Evolutionary conservation across 2,329 filamentous ascomycete species (phyloP).

Genomic region (Ceratocystis lukuohia): DNA sequence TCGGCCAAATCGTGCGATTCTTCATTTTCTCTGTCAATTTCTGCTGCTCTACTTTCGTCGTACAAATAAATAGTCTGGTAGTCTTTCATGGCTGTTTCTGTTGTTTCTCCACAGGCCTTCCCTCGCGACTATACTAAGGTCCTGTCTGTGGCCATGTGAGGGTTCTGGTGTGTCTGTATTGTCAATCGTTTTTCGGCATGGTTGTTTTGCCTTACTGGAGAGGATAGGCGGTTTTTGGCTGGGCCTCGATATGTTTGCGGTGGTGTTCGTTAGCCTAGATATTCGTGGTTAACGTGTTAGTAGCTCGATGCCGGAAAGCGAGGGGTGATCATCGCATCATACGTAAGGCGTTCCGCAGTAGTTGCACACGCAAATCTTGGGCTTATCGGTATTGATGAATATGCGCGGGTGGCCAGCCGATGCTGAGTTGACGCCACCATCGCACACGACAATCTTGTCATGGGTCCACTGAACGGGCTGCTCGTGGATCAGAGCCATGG

Average conservation of each 20-base stretch:
- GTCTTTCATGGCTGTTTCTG: not conserved
- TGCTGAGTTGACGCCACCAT: constrained; percentile 78
- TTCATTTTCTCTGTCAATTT: too few species aligned
- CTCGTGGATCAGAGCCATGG: constrained; percentile 92
- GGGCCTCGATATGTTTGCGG: constrained; percentile 68
- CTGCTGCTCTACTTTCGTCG: too few species aligned
- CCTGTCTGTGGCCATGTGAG: not conserved
- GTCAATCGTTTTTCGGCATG: not conserved
- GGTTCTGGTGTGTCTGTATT: constrained; percentile 3
- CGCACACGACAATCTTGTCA: constrained; percentile 67
- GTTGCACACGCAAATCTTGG: constrained; percentile 75
- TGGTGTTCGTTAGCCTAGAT: constrained; percentile 77
- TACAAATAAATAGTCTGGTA: not conserved
- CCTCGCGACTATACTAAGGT: not conserved
- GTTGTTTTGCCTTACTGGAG: constrained; percentile 37
- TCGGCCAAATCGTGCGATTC: too few species aligned
- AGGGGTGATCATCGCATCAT: constrained; percentile 30
- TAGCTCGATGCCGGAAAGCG: not conserved
- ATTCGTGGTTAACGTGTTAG: not conserved
- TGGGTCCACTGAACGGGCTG: constrained; percentile 89
- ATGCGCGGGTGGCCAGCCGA: constrained; percentile 80
- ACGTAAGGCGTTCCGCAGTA: constrained; percentile 94
- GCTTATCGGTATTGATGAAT: constrained; percentile 97
- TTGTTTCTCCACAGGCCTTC: not conserved
- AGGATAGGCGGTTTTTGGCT: constrained; percentile 70